Base-by-base conservation (phyloP, 345 rosid genomes). In the Lepidium africanum region DNA sequence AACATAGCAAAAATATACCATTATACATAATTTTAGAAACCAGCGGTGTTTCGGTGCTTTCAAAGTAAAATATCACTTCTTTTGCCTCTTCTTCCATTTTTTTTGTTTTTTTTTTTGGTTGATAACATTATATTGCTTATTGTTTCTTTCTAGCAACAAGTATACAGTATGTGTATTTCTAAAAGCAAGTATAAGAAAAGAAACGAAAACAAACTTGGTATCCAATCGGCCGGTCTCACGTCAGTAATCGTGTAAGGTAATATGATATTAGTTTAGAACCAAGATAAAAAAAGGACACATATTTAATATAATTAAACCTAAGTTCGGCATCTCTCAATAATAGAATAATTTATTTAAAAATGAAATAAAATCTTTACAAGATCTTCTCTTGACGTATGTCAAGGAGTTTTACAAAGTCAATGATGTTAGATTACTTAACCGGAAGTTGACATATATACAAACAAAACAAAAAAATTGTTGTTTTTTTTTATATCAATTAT, bases 361-460 rank as follows among this genome's bases (percentile, higher is more conserved):
- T 58, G 60, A 21, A 50, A 65, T 65, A 65, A 65, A 65, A 73
- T 73, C 67, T 73, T 50, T 43, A 39, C 46, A 73, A 65, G 72
- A 73, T 73, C 66, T 58, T 58, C 60, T 49, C 8, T 65, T 73
- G 72, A 73, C 77, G 71, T 57, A 73, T 73, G 77, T 65, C 60
- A 50, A 58, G 3, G 60, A 41, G 47, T 58, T 54, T 71, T 73
- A 65, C 67, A 41, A 56, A 73, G 71, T 73, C 77, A 73, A 49
- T 73, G 39, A 12, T 41, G 46, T 33, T 35, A 21, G 23, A 21
- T 21, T 63, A 52, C 39, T 27, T 46, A 52, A 60, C 16, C 57
- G 42, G 59, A 48, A 58, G 45, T 65, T 48, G 66, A 57, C 38
- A 48, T 51, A 61, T 61, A 62, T 32, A 4, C 36, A 36, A 8